phyloP scores from a whole-genome alignment of 1,139 yeast genomes.

The Sugiyamaella pinicola region DNA sequence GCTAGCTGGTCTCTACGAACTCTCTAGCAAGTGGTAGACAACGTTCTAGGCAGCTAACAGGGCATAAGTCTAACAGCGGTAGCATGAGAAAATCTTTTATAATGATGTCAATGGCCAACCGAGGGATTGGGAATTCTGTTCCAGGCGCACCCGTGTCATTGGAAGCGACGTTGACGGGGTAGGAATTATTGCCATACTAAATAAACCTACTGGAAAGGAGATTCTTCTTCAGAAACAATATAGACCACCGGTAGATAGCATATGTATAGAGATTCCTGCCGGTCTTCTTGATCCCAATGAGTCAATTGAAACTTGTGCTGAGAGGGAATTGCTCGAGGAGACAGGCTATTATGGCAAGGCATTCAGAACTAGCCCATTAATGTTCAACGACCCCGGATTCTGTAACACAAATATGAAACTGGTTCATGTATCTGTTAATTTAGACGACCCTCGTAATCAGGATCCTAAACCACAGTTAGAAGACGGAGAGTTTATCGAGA shows the following conservation, averaged over 20 bases:
- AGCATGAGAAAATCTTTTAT: conserved; percentile 60
- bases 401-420: conserved; percentile 85
- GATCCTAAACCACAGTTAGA: conserved; percentile 76
- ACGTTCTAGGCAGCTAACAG: not conserved
- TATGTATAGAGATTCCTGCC: conserved; percentile 92
- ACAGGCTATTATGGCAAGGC: conserved; percentile 83
- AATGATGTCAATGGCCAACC: conserved; percentile 64
- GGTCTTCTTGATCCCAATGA: conserved; percentile 90
- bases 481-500: conserved; percentile 86
- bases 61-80: conserved; percentile 36
- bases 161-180: conserved; percentile 81
- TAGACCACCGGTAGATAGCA: conserved; percentile 87
- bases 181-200: conserved; percentile 75
- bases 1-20: too few species aligned
- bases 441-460: conserved; percentile 61
- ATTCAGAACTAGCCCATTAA: conserved; percentile 53
- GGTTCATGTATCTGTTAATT: conserved; percentile 78
- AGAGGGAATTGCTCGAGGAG: conserved; percentile 85
- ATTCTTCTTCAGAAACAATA: conserved; percentile 82
- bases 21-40: not conserved
- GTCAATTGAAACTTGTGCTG: conserved; percentile 73
- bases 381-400: conserved; percentile 87
- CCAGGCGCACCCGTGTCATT: conserved; percentile 73
- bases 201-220: conserved; percentile 54
- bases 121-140: conserved; percentile 89